These are phyloP conservation scores for Castanea mollissima DNA, from an alignment of 306 rosid species.

Conservation along the genomic window DNA sequence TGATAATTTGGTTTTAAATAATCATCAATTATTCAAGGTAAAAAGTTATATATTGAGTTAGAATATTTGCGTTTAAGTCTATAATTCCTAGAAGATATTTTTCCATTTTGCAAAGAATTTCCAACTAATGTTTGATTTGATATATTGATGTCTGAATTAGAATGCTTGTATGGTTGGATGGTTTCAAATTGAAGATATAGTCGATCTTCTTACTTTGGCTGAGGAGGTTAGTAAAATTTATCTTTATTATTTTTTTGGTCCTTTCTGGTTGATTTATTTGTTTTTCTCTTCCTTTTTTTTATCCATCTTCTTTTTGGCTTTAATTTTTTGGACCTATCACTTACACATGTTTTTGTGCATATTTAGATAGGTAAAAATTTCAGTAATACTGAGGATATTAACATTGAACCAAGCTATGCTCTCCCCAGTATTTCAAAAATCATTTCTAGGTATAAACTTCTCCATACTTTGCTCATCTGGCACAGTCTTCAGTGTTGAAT, in stretches of 20 bases:
- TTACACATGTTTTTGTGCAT: background rate
- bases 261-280: background rate
- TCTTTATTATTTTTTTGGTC: background rate
- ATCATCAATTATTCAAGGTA: too few species aligned
- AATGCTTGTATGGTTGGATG: constrained; percentile 6
- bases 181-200: background rate
- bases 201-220: background rate
- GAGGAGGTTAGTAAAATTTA: background rate
- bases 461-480: background rate
- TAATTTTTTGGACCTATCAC: background rate
- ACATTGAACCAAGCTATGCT: background rate
- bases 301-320: background rate
- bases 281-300: background rate
- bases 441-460: constrained; percentile 7
- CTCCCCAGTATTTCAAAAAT: background rate
- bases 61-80: background rate
- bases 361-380: background rate
- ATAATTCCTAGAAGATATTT: background rate
- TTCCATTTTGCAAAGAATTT: background rate
- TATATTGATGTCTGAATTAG: background rate
- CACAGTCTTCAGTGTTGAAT: background rate
- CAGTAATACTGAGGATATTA: background rate
- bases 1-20: too few species aligned
- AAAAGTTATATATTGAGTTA: too few species aligned
- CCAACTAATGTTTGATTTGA: background rate